Conservation (phyloP, 805 yeast genomes). For the Ascoidea rubescens region DNA sequence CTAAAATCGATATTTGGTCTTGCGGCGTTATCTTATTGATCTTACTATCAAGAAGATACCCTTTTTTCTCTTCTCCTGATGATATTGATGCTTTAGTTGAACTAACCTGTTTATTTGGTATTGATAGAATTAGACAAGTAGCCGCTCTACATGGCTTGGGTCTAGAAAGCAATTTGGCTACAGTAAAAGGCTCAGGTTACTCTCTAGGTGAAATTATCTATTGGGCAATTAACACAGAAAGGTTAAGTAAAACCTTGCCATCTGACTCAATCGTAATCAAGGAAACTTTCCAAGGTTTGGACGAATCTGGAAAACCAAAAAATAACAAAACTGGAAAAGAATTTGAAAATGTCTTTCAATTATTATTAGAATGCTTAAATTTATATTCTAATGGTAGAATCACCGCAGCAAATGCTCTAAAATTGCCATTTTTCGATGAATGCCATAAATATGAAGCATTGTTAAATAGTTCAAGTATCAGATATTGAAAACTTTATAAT, state of each 20-base stretch:
- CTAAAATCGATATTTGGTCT: constrained; percentile 83
- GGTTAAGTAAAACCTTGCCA: constrained; percentile 14
- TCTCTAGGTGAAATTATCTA: constrained; percentile 28
- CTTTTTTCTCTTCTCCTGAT: constrained; percentile 87
- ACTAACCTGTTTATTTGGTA: constrained; percentile 69
- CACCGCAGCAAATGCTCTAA: neutral
- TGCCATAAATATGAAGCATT: neutral
- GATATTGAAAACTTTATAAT: too few species aligned
- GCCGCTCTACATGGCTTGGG: constrained; percentile 84
- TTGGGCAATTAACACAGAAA: constrained; percentile 30
- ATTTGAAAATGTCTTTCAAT: neutral
- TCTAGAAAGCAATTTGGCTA: constrained; percentile 50
- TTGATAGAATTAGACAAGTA: constrained; percentile 53
- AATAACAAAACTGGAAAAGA: neutral
- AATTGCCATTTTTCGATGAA: neutral
- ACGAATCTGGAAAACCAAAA: neutral
- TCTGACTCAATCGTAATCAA: neutral
- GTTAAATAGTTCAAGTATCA: too few species aligned
- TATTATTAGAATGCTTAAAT: neutral
- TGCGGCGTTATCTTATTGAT: constrained; percentile 82
- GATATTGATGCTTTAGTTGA: constrained; percentile 88
- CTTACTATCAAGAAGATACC: constrained; percentile 66
- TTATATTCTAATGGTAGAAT: neutral
- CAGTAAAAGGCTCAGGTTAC: constrained; percentile 28
- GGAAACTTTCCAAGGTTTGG: neutral